Percentiles rank a stretch among this genome's conserved stretches.
Evolutionary conservation across 768 basidiomycete genomes (phyloP).

Genomic region (Tylopilus subfusipes): DNA sequence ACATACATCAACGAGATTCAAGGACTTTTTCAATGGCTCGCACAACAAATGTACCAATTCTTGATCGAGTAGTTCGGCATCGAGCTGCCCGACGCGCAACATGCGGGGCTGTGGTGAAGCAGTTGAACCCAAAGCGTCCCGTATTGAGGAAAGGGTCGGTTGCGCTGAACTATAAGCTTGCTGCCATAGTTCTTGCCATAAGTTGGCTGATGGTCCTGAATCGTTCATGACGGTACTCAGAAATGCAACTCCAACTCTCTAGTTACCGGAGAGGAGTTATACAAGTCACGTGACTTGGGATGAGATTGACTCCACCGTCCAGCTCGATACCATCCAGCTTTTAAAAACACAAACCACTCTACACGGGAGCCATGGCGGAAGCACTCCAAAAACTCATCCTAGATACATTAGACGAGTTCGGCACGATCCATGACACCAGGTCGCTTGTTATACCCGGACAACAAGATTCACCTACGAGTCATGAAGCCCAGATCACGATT

Average conservation of each 20-base stretch:
- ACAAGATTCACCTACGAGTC: constrained; percentile 50
- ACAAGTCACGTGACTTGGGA: constrained; percentile 15
- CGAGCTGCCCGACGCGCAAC: constrained; percentile 85
- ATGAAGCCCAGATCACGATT: constrained; percentile 79
- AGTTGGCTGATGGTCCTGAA: constrained; percentile 1
- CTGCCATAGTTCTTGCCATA: constrained; percentile 46
- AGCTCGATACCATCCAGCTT: not conserved
- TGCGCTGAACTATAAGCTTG: constrained; percentile 63
- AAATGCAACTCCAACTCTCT: not conserved
- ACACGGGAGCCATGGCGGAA: constrained; percentile 56
- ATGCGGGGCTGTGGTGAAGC: constrained; percentile 43
- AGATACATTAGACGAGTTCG: constrained; percentile 57
- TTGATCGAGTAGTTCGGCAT: constrained; percentile 85
- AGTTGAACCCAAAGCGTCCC: constrained; percentile 35
- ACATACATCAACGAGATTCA: constrained; percentile 65
- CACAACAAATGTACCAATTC: constrained; percentile 79
- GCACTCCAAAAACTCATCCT: constrained; percentile 76
- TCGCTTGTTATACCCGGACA: constrained; percentile 64
- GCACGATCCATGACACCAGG: constrained; percentile 65
- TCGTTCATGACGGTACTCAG: constrained; percentile 14
- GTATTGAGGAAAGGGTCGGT: constrained; percentile 48
- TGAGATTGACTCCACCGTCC: constrained; percentile 24
- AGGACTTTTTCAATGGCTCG: constrained; percentile 74
- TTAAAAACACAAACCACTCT: not conserved
- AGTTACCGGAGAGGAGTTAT: not conserved